These are phyloP conservation scores for Pyracantha coccinea DNA, from an alignment of 331 rosid species.

Conservation along the genomic window DNA sequence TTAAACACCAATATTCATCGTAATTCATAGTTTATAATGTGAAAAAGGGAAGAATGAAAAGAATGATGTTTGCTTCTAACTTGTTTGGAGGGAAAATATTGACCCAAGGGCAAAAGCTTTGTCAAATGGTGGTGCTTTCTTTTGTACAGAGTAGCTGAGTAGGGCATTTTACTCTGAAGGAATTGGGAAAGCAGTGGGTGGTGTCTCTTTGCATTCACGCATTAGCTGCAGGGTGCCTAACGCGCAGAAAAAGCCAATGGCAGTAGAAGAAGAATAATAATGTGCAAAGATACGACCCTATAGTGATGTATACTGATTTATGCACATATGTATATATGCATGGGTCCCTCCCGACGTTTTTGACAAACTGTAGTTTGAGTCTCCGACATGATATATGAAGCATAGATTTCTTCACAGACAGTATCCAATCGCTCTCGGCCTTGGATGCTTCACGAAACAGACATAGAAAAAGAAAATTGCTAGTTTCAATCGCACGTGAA, in stretches of 20 bases:
- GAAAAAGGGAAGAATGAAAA: neutral
- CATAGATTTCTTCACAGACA: constrained; percentile 20
- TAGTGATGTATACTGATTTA: neutral
- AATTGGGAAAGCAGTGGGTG: neutral
- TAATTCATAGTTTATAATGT: no score
- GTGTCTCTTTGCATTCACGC: neutral
- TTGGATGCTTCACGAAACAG: neutral
- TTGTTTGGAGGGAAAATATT: neutral
- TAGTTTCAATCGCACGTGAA: no score
- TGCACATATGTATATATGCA: neutral
- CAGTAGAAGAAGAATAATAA: neutral
- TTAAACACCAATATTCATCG: no score
- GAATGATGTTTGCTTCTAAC: neutral
- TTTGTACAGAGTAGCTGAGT: neutral
- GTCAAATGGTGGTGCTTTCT: neutral
- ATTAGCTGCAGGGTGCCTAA: neutral
- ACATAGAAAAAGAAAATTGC: no score
- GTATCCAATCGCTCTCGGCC: neutral
- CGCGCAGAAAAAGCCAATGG: neutral
- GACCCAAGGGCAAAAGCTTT: neutral
- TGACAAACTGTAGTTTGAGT: constrained; percentile 45
- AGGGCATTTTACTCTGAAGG: neutral
- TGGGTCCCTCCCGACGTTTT: constrained; percentile 32
- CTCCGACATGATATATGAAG: constrained; percentile 45
- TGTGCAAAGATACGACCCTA: neutral